Evolutionary conservation across 169 alveolate species (phyloP).

Genomic region (Blepharisma undulans): DNA sequence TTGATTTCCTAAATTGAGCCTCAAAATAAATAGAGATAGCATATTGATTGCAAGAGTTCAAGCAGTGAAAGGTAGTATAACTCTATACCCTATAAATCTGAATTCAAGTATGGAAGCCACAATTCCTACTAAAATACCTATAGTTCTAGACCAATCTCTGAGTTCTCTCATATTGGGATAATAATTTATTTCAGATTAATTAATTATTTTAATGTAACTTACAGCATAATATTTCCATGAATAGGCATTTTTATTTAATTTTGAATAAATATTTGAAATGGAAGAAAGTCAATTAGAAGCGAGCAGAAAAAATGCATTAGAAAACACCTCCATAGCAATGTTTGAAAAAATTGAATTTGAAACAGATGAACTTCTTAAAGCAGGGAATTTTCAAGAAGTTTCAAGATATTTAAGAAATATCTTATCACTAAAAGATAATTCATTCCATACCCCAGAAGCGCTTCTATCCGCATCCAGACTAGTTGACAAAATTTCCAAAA

Average conservation of each 20-base stretch:
- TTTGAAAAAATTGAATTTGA: not conserved
- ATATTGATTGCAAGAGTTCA: not conserved
- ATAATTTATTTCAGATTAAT: not conserved
- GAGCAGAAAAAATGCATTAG: not conserved
- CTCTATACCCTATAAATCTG: not conserved
- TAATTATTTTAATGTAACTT: not conserved
- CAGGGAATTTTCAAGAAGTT: not conserved
- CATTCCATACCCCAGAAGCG: not conserved
- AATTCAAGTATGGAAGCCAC: not conserved
- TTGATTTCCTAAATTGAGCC: not conserved
- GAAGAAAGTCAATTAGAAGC: not conserved
- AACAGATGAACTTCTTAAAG: not conserved
- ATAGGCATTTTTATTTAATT: not conserved
- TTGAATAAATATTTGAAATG: not conserved
- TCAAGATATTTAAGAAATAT: no score
- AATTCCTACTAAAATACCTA: not conserved
- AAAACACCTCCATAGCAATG: not conserved
- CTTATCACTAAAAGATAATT: no score
- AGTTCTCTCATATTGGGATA: not conserved
- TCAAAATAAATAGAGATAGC: not conserved
- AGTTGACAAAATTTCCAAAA: not conserved
- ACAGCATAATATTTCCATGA: not conserved
- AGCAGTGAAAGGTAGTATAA: not conserved
- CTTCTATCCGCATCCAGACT: not conserved
- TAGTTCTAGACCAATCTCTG: not conserved